Evolutionary conservation across 2,329 filamentous ascomycete genomes (phyloP), one percentile per base, ranked within the genome.

Genomic region (Aureobasidium vineae): DNA sequence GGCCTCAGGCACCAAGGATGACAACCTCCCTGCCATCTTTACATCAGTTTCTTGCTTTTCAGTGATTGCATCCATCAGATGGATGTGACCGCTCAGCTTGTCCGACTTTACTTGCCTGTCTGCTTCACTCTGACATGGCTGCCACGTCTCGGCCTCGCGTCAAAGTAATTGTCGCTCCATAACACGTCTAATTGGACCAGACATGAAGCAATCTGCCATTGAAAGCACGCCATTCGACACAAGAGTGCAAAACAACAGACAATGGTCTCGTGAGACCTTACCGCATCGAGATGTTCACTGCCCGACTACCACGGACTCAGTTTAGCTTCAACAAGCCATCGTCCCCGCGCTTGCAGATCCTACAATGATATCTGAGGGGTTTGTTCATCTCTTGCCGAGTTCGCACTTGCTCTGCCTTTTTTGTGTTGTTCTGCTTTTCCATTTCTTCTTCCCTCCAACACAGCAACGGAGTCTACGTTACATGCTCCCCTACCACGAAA

Each of bases 401-500:
- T 56, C 49, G 36, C 36, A 21, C 36, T 31, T 59, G 40, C 16
- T 50, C 43, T 59, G 28, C 31, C 53, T 53, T 10, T 43, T 5
- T 33, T 54, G 31, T n/a, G 41, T 11, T n/a, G 21, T 16, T 41
- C 23, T 5, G n/a, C 36, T 21, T 36, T 11, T 36, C 19, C 5
- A 1, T 19, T 43, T 54, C 10, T 10, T 64, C 26, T 10, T 8
- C 23, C 19, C 13, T 23, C 5, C 16, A 45, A 8, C n/a, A 33
- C 33, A 47, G 19, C 8, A 49, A 19, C 26, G 5, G 23, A 53
- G 31, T 53, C 11, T 38, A 16, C 19, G 7, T 68, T 71, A 65
- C 43, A 73, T 74, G 70, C 69, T 72, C 33, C 68, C 70, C 53
- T 68, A 52, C 52, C 38, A 19, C 26, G 45, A 63, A 53, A 54